Conservation (phyloP, 148 eudicot genomes). For the Diospyros kaki region DNA sequence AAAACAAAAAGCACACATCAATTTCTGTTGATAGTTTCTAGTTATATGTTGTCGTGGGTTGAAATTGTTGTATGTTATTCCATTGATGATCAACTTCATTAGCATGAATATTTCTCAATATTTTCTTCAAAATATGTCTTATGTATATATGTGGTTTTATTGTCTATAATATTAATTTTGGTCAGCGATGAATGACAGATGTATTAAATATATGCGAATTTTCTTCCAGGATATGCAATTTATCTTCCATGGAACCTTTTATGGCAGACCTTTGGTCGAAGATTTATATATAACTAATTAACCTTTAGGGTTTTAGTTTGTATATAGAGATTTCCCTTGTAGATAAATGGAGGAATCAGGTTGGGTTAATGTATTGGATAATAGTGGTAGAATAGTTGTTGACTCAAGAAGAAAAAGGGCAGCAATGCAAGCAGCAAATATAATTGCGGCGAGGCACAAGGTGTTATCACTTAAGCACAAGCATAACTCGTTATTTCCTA, state of each 20-base stretch:
- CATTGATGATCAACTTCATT: neutral
- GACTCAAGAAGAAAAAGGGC: constrained; percentile 19
- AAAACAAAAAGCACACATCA: neutral
- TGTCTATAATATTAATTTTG: neutral
- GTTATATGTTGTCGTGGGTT: neutral
- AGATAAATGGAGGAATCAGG: constrained; percentile 33
- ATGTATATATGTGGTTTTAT: neutral
- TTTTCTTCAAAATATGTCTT: neutral
- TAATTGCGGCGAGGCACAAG: constrained; percentile 21
- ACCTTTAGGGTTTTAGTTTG: constrained; percentile 16
- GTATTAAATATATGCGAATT: neutral
- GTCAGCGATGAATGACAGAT: neutral
- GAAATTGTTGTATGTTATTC: neutral
- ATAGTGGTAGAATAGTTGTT: constrained; percentile 17
- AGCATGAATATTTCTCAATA: neutral
- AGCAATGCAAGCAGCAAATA: constrained; percentile 17
- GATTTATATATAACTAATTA: constrained; percentile 8
- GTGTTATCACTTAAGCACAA: constrained; percentile 11
- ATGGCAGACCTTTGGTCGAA: constrained; percentile 18
- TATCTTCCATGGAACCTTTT: constrained; percentile 17
- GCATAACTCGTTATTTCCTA: constrained; percentile 10
- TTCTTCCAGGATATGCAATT: constrained; percentile 15
- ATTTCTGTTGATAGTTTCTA: neutral
- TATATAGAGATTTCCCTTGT: constrained; percentile 23
- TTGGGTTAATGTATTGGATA: constrained; percentile 26